Conservation (phyloP, 2,329 filamentous ascomycete genomes). For the Tolypocladium ophioglossoides region DNA sequence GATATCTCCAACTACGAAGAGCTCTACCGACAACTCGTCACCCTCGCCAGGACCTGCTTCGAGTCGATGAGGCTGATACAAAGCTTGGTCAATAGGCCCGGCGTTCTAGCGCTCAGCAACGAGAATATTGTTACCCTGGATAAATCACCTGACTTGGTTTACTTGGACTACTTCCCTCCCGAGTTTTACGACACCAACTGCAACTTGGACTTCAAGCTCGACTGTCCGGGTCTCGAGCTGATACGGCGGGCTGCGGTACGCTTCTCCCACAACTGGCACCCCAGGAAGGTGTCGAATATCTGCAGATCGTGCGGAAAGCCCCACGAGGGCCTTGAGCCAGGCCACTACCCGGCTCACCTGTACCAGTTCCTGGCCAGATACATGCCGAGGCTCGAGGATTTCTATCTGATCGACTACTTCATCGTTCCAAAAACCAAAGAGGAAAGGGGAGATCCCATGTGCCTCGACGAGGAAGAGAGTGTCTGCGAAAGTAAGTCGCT, state of each 20-base stretch:
- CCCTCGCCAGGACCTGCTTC: slow-evolving; percentile 14
- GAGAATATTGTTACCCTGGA: slow-evolving; percentile 19
- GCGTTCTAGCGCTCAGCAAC: slow-evolving; percentile 13
- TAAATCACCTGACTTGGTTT: slow-evolving; percentile 18
- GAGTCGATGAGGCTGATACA: slow-evolving; percentile 14
- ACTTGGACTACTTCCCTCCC: slow-evolving; percentile 22
- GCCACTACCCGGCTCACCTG: slow-evolving; percentile 26
- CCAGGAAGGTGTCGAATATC: slow-evolving; percentile 9
- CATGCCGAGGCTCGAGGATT: slow-evolving; percentile 28
- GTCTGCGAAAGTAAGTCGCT: neutral
- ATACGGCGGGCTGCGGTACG: slow-evolving; percentile 30
- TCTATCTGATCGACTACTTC: slow-evolving; percentile 34
- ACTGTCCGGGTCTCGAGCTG: slow-evolving; percentile 17
- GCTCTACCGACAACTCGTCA: slow-evolving; percentile 16
- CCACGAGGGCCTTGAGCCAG: slow-evolving; percentile 14
- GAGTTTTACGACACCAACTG: slow-evolving; percentile 15
- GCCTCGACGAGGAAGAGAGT: neutral
- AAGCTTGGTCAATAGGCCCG: slow-evolving; percentile 9
- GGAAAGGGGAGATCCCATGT: neutral
- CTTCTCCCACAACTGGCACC: slow-evolving; percentile 31
- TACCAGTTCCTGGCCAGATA: slow-evolving; percentile 33
- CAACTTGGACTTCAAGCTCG: slow-evolving; percentile 14
- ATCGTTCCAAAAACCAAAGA: slow-evolving; percentile 18
- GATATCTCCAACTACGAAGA: slow-evolving; percentile 22
- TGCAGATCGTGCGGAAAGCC: slow-evolving; percentile 24